Percentiles rank a stretch among this genome's conserved stretches.
phyloP scores from a whole-genome alignment of 768 basidiomycete species.

The Pleurotus salmoneostramineus region DNA sequence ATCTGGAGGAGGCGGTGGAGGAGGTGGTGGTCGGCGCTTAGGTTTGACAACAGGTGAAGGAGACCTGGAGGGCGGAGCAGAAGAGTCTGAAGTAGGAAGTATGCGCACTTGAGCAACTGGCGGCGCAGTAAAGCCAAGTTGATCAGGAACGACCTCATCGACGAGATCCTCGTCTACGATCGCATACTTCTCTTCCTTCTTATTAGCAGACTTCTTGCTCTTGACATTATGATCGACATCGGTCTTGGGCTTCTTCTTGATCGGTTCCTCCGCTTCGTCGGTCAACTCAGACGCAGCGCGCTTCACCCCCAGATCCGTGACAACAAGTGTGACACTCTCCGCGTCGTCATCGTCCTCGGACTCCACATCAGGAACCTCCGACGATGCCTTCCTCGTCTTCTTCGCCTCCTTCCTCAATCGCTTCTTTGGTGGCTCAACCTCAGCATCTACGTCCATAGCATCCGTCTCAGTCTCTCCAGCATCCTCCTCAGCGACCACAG shows the following conservation, averaged over 20 bases:
- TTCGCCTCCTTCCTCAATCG: slow-evolving; percentile 48
- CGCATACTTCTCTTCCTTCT: slow-evolving; percentile 39
- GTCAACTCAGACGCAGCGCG: slow-evolving; percentile 38
- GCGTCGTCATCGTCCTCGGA: slow-evolving; percentile 52
- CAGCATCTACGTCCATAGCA: slow-evolving; percentile 30
- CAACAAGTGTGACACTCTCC: slow-evolving; percentile 15
- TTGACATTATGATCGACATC: slow-evolving; percentile 19
- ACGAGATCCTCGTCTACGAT: slow-evolving; percentile 20
- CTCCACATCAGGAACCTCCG: slow-evolving; percentile 46
- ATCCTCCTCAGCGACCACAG: slow-evolving; percentile 33
- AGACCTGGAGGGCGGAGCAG: slow-evolving; percentile 48
- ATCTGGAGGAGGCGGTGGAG: slow-evolving; percentile 51
- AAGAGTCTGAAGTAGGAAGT: slow-evolving; percentile 37
- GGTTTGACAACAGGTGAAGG: slow-evolving; percentile 31
- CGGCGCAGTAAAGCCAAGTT: slow-evolving; percentile 45
- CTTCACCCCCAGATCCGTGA: slow-evolving; percentile 31
- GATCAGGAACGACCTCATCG: slow-evolving; percentile 50
- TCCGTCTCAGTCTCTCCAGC: slow-evolving; percentile 28
- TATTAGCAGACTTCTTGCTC: slow-evolving; percentile 27
- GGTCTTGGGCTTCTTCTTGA: slow-evolving; percentile 41
- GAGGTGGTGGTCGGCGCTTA: slow-evolving; percentile 37
- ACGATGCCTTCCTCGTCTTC: slow-evolving; percentile 29
- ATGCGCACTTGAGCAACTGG: slow-evolving; percentile 47
- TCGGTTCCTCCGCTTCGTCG: slow-evolving; percentile 32
- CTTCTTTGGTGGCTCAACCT: slow-evolving; percentile 49